Evolutionary conservation across 805 yeast species (phyloP), one percentile per base, ranked within the genome.

Genomic region (Blastobotrys parvus): DNA sequence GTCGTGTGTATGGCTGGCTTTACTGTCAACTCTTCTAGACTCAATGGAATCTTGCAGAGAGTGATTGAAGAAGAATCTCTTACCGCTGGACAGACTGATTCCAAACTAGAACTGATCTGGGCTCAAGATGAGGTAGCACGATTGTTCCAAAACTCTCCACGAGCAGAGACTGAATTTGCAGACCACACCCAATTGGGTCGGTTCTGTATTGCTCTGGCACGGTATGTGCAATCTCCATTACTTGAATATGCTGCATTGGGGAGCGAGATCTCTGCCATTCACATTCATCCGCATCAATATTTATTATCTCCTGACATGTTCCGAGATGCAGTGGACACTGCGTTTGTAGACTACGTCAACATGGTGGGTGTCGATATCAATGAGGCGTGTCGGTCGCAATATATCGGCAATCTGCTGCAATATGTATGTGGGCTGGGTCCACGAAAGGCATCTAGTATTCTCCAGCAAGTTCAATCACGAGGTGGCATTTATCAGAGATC

Each of bases 51-150:
- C 21, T 59, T 65, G 5, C 69, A 66, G 37, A 75, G 72, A 27
- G 72, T 83, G 32, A 71, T 87, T 10, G 74, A 72, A 38, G 67
- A 65, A 34, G 73, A 82, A 50, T 71, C 72, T 41, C 63, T 83
- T 22, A 60, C 68, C 3, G 51, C 50, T 8, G 51, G 58, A 8
- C 63, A 64, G 23, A 60, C 57, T 4, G 57, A 61, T 13, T 55
- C 57, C 17, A 57, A 58, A 39, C 56, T 84, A 31, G 80, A 78
- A 32, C 75, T 87, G 3, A 65, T 88, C 13, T 90, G 87, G 78
- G 94, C 84, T 35, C 84, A 82, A 52, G 96, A 90, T 60, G 97
- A 92, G 61, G 86, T 94, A 23, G 97, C 97, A 1, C 71, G 94
- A 43, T 73, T 92, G 47, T 92, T 74, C 61, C 94, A 89, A 59